These are phyloP conservation scores for Mycena galericulata DNA, from an alignment of 768 basidiomycete genomes.

Conservation along the genomic window DNA sequence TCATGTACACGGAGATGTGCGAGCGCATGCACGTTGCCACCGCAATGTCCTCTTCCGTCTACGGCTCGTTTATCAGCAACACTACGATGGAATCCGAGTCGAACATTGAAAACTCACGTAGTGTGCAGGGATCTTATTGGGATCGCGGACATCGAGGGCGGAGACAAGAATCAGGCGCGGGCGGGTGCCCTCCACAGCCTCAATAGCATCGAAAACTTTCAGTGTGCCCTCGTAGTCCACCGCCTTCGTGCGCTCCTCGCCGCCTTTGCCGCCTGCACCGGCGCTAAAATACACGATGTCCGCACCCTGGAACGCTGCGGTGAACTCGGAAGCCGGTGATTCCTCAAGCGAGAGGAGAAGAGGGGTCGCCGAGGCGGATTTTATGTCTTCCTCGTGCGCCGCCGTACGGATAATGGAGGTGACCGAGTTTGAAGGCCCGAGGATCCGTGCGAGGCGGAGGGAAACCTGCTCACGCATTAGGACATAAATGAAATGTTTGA, in stretches of 20 bases:
- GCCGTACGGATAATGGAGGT: constrained; percentile 65
- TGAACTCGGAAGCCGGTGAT: constrained; percentile 57
- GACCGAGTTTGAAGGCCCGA: constrained; percentile 9
- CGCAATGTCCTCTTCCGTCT: constrained; percentile 62
- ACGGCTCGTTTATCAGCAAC: neutral
- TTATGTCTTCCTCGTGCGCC: constrained; percentile 62
- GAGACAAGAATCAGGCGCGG: constrained; percentile 71
- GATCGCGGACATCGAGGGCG: constrained; percentile 67
- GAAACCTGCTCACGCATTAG: constrained; percentile 3
- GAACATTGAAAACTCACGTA: constrained; percentile 54
- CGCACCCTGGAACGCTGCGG: constrained; percentile 52
- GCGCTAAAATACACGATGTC: constrained; percentile 63
- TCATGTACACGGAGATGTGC: constrained; percentile 59
- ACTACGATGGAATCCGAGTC: neutral
- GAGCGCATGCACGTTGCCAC: constrained; percentile 55
- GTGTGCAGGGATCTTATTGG: constrained; percentile 59
- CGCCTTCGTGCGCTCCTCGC: constrained; percentile 62
- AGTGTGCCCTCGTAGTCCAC: constrained; percentile 75
- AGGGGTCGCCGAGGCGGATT: constrained; percentile 55
- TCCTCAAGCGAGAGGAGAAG: constrained; percentile 70
- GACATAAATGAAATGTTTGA: neutral
- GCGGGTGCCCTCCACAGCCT: constrained; percentile 57
- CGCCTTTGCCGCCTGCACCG: constrained; percentile 70
- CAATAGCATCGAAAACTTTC: constrained; percentile 79
- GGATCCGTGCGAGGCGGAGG: constrained; percentile 23